Conservation (phyloP, 2,329 filamentous ascomycete species). For the Sarocladium brachiariae region DNA sequence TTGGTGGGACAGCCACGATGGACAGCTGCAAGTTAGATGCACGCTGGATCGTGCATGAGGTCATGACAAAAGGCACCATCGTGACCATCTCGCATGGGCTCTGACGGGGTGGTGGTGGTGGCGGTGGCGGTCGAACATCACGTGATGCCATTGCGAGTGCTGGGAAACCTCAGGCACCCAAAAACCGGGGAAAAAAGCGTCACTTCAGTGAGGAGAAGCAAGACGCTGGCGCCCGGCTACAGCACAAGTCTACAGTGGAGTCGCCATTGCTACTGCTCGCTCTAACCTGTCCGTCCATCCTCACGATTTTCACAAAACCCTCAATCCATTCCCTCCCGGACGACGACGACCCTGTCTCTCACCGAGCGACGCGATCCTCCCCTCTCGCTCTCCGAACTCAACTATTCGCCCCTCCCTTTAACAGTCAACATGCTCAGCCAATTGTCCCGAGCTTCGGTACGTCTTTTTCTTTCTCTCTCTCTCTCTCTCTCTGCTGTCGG, state of each 20-base stretch:
- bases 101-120: not conserved
- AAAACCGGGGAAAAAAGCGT: constrained; percentile 2
- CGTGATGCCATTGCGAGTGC: not conserved
- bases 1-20: not conserved
- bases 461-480: constrained; percentile 21
- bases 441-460: constrained; percentile 49
- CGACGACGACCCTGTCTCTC: not conserved
- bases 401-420: constrained; percentile 20
- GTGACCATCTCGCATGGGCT: not conserved
- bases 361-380: constrained; percentile 30
- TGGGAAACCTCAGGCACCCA: constrained; percentile 6
- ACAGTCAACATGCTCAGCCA: constrained; percentile 49
- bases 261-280: not conserved
- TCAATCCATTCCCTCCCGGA: constrained; percentile 27
- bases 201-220: constrained; percentile 6
- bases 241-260: too few species aligned
- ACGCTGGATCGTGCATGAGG: constrained; percentile 2
- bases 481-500: not conserved
- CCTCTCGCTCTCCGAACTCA: constrained; percentile 2
- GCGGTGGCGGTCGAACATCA: not conserved
- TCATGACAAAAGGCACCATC: not conserved
- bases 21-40: not conserved
- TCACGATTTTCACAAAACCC: constrained; percentile 41
- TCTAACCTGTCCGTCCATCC: constrained; percentile 17
- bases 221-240: not conserved